These are phyloP conservation scores for Starmera pachycereana DNA, from an alignment of 805 yeast species.

Conservation along the genomic window DNA sequence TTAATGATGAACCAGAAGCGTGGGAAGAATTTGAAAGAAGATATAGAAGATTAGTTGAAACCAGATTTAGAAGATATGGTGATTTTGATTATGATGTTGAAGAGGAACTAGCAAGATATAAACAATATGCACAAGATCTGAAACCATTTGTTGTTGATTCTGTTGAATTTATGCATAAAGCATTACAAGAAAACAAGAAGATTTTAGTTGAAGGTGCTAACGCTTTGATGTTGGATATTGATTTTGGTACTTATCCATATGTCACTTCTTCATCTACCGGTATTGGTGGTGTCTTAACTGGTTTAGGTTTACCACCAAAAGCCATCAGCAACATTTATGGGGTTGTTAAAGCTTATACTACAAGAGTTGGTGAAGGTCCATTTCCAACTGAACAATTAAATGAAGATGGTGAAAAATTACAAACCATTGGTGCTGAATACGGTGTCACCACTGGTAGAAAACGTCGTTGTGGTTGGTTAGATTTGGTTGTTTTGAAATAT, in stretches of 20 bases:
- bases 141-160: conserved; percentile 93
- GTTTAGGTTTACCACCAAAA: conserved; percentile 92
- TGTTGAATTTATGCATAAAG: conserved; percentile 71
- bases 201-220: conserved; percentile 96
- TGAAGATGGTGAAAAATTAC: conserved; percentile 76
- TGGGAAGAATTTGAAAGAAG: conserved; percentile 85
- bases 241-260: conserved; percentile 95
- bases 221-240: conserved; percentile 94
- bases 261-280: conserved; percentile 95
- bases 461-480: conserved; percentile 99
- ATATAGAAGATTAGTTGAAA: conserved; percentile 65
- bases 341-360: conserved; percentile 97
- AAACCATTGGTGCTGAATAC: conserved; percentile 85
- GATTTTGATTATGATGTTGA: conserved; percentile 82
- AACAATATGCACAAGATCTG: conserved; percentile 58
- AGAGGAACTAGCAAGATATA: conserved; percentile 69
- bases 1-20: conserved; percentile 77
- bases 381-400: conserved; percentile 97
- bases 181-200: conserved; percentile 68
- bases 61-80: conserved; percentile 88
- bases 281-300: conserved; percentile 96
- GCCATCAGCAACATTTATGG: conserved; percentile 77
- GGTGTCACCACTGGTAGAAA: conserved; percentile 99
- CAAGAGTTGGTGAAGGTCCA: conserved; percentile 99
- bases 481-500: conserved; percentile 87